Conservation (phyloP, 108 stramenopile species). For the Cyclotella choctawhatcheeana region DNA sequence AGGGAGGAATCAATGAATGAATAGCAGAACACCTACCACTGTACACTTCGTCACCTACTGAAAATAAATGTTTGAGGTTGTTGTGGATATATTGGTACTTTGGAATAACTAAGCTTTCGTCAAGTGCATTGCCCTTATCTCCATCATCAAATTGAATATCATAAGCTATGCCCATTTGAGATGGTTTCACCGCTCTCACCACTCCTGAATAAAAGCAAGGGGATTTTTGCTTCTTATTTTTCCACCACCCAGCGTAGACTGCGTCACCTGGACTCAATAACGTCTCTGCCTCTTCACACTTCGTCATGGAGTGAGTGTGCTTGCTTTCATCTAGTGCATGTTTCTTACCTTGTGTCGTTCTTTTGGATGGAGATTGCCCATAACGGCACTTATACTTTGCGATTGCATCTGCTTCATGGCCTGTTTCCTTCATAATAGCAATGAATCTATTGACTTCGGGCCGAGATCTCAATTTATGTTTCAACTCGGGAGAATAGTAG, state of each 20-base stretch:
- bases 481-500: background rate
- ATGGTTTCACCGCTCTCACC: background rate
- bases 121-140: background rate
- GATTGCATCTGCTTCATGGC: slow-evolving; percentile 4
- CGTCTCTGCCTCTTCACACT: background rate
- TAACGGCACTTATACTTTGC: too few species aligned
- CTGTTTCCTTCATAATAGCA: background rate
- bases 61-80: background rate
- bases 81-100: background rate
- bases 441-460: background rate
- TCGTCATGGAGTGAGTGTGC: background rate
- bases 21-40: too few species aligned
- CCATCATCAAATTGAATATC: slow-evolving; percentile 1
- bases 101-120: slow-evolving; percentile 2
- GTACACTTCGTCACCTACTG: background rate
- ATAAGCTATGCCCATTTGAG: background rate
- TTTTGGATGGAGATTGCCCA: background rate
- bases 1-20: too few species aligned
- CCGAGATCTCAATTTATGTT: background rate
- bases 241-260: background rate
- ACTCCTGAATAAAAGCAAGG: background rate
- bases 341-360: background rate
- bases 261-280: background rate
- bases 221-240: background rate
- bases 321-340: background rate